Conservation (phyloP, 2,329 filamentous ascomycete genomes). For the Ophiostoma sp. region DNA sequence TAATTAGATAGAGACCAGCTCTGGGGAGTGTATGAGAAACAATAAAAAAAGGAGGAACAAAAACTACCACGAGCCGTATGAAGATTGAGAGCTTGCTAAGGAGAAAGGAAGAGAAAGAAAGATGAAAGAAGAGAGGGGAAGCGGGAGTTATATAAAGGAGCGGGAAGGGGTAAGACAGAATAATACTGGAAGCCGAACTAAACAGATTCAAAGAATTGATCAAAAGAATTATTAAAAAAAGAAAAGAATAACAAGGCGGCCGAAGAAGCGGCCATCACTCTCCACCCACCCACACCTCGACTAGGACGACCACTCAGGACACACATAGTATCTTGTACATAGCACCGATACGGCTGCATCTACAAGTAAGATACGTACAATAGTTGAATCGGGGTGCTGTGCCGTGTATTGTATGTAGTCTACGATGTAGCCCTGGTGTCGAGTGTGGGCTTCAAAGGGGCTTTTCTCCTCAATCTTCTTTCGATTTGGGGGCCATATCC, state of each 20-base stretch:
- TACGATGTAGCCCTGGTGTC: neutral
- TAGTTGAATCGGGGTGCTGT: neutral
- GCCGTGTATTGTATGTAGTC: neutral
- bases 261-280: constrained; percentile 8
- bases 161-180: constrained; percentile 25
- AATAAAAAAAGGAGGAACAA: constrained; percentile 44
- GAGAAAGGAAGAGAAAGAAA: constrained; percentile 42
- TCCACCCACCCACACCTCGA: constrained; percentile 8
- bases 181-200: neutral
- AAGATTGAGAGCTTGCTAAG: constrained; percentile 58
- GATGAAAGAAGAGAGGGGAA: constrained; percentile 33
- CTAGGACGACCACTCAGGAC: neutral
- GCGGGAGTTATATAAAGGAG: constrained; percentile 40
- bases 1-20: constrained; percentile 36
- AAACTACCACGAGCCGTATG: constrained; percentile 51
- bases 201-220: neutral
- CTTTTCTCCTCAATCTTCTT: neutral
- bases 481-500: neutral
- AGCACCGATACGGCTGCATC: neutral
- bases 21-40: constrained; percentile 30
- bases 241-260: neutral
- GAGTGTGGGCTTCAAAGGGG: neutral
- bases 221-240: neutral
- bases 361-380: neutral
- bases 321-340: neutral